Percentiles rank a stretch among this genome's conserved stretches.
Evolutionary conservation across 2,329 filamentous ascomycete species (phyloP).

Genomic region (Epichloe aotearoae): DNA sequence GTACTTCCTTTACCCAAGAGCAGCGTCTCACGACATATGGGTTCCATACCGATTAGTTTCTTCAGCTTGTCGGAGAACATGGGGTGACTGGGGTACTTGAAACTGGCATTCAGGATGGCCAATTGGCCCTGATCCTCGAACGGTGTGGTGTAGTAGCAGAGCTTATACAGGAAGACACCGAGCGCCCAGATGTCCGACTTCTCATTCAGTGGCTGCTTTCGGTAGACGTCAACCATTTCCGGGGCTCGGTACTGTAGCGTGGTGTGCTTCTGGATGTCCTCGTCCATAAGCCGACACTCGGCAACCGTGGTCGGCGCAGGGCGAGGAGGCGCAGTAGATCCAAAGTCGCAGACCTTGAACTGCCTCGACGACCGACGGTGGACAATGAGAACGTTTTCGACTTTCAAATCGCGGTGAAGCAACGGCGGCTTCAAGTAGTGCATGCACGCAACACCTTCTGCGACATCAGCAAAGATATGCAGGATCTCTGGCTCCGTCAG

Average conservation of each 20-base stretch:
- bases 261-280: slow-evolving; percentile 93
- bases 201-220: slow-evolving; percentile 92
- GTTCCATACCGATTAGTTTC: slow-evolving; percentile 63
- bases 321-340: slow-evolving; percentile 72
- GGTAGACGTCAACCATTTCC: slow-evolving; percentile 97
- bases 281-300: slow-evolving; percentile 86
- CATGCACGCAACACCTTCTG: slow-evolving; percentile 96
- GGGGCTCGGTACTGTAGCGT: slow-evolving; percentile 95
- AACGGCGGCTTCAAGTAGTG: slow-evolving; percentile 93
- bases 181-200: slow-evolving; percentile 98
- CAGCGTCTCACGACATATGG: not conserved
- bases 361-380: slow-evolving; percentile 48
- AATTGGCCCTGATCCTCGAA: slow-evolving; percentile 97
- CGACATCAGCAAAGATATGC: slow-evolving; percentile 90
- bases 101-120: slow-evolving; percentile 91
- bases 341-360: slow-evolving; percentile 98
- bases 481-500: slow-evolving; percentile 95
- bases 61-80: slow-evolving; percentile 83
- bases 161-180: slow-evolving; percentile 88
- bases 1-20: too few relatives aligned
- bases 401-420: slow-evolving; percentile 88
- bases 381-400: slow-evolving; percentile 92
- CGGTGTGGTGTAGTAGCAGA: slow-evolving; percentile 97
- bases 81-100: slow-evolving; percentile 80
- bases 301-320: slow-evolving; percentile 74